phyloP scores from a whole-genome alignment of 1,284 basidiomycete species.

The Ustilago trichophora region DNA sequence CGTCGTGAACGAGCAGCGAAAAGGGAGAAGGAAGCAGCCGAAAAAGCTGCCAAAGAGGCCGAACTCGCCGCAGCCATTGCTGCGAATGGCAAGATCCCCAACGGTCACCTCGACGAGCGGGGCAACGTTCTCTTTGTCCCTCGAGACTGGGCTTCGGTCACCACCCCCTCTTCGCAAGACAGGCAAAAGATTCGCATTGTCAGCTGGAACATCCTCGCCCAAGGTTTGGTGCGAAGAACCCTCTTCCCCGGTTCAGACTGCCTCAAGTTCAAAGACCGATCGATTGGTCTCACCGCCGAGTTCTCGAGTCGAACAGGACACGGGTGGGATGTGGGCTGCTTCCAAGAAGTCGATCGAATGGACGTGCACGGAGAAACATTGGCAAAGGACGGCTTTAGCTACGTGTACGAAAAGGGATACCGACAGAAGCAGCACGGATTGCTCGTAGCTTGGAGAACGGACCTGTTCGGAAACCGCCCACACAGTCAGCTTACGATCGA shows the following conservation, averaged over 20 bases:
- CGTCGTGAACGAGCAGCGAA: constrained; percentile 39
- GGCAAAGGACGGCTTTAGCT: constrained; percentile 49
- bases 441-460: constrained; percentile 56
- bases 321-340: constrained; percentile 66
- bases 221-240: constrained; percentile 67
- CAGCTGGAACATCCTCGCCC: constrained; percentile 66
- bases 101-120: constrained; percentile 36
- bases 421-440: constrained; percentile 63
- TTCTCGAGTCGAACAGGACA: constrained; percentile 53
- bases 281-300: constrained; percentile 52
- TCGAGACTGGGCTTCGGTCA: constrained; percentile 38
- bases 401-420: constrained; percentile 62
- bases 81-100: constrained; percentile 42
- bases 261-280: constrained; percentile 66
- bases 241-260: constrained; percentile 68
- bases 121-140: constrained; percentile 42
- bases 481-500: constrained; percentile 33
- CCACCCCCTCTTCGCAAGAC: not conserved
- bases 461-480: constrained; percentile 23
- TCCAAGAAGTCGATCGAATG: constrained; percentile 68
- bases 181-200: constrained; percentile 38
- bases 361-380: constrained; percentile 59
- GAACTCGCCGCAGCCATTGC: constrained; percentile 37
- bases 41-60: constrained; percentile 45
- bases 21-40: constrained; percentile 46